Evolutionary conservation across 257 asterid genomes (phyloP), one percentile per base, ranked within the genome.

Genomic region (Solanum neorickii): DNA sequence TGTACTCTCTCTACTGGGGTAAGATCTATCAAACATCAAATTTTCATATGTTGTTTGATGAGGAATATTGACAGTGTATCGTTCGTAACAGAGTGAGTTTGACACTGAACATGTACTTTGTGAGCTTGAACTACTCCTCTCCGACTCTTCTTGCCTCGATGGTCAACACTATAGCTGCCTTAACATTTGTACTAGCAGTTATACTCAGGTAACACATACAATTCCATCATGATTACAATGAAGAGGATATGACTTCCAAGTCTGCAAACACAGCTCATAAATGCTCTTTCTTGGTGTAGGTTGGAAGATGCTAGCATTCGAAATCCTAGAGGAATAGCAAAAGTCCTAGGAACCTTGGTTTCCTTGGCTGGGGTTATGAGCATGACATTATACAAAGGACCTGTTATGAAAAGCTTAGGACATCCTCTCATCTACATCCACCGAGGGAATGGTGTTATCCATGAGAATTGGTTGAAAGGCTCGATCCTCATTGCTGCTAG

Each of bases 331-430:
- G 98, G 95, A 87, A 89, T 92, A 0, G 97, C 96, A 18, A 94
- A 94, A 82, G 83, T 93, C 47, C 7, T 92, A 1, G 98, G 98
- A 87, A 91, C 98, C 0, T 88, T 90, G 76, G 76, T 95, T 25
- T 94, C 98, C 41, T 90, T 95, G 92, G 95, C 90, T 14, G 96
- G 98, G 82, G 95, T 95, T 9, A 88, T 92, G 93, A 88, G 77
- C 62, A 94, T 94, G 96, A 90, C 98, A 47, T 86, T 95, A 87
- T 94, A 93, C 91, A 94, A 94, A 65, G 98, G 98, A 88, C 88
- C 91, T 25, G 86, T 90, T 12, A 73, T 94, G 84, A 85, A 89
- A 86, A 89, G 91, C 86, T 56, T 91, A 37, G 94, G 94, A 49
- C 84, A 82, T 14, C 91, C 93, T 62, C 87, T 92, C 66, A 73